These are phyloP conservation scores for Aechmea fasciata DNA, from an alignment of 176 grass and related monocot species.

Conservation along the genomic window DNA sequence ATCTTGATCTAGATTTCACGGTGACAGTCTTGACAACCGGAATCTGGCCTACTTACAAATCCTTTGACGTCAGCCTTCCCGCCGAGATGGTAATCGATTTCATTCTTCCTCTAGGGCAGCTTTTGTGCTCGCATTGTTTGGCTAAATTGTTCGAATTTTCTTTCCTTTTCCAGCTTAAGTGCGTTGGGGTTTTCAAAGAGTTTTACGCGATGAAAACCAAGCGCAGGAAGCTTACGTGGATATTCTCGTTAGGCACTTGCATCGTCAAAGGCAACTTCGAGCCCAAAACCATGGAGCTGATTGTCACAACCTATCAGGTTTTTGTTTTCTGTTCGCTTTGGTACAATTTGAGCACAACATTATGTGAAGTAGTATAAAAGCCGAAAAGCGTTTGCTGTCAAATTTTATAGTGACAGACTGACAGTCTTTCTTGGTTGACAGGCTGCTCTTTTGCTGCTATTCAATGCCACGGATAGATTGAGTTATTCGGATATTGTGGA, in stretches of 20 bases:
- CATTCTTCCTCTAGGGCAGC: neutral
- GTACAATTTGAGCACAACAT: neutral
- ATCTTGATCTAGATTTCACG: slow-evolving; percentile 71
- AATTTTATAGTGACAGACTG: neutral
- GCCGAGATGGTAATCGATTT: slow-evolving; percentile 67
- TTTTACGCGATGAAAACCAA: slow-evolving; percentile 89
- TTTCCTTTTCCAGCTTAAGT: slow-evolving; percentile 57
- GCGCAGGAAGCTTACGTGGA: slow-evolving; percentile 95
- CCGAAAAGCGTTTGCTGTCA: neutral
- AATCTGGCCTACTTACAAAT: slow-evolving; percentile 99
- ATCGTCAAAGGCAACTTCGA: slow-evolving; percentile 75
- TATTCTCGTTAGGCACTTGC: slow-evolving; percentile 91
- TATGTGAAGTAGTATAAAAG: neutral
- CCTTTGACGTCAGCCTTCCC: slow-evolving; percentile 89
- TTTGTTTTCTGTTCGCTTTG: neutral
- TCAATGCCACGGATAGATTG: slow-evolving; percentile 21
- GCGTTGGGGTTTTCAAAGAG: slow-evolving; percentile 83
- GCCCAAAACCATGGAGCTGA: slow-evolving; percentile 59
- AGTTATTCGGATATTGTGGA: slow-evolving; percentile 22
- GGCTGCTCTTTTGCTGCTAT: slow-evolving; percentile 20
- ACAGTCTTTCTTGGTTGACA: slow-evolving; percentile 1
- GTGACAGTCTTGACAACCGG: slow-evolving; percentile 88
- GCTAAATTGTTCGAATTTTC: neutral
- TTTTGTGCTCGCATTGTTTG: neutral
- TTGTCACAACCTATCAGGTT: slow-evolving; percentile 92